These are phyloP conservation scores for Aspergillus indologenus DNA, from an alignment of 495 filamentous ascomycete species.

Conservation along the genomic window DNA sequence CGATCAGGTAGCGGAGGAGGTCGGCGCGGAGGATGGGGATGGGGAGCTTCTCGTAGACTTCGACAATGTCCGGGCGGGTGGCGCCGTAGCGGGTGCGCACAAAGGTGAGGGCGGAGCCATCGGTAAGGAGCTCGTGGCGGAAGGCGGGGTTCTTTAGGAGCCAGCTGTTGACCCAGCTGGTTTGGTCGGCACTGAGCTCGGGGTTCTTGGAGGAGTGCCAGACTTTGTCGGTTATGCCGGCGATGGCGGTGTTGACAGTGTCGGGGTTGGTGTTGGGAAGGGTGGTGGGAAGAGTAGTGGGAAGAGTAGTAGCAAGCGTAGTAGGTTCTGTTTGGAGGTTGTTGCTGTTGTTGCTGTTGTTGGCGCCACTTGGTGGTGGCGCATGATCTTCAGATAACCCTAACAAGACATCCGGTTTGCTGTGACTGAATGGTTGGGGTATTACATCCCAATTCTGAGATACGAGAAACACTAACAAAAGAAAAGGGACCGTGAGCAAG, in stretches of 20 bases:
- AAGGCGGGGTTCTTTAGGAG: constrained; percentile 21
- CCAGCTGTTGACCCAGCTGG: constrained; percentile 29
- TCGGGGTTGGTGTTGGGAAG: background rate
- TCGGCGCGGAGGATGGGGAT: constrained; percentile 53
- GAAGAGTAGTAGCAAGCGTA: background rate
- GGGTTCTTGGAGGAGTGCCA: constrained; percentile 25
- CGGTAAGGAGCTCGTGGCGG: constrained; percentile 35
- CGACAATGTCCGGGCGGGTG: constrained; percentile 36
- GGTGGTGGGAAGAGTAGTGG: background rate
- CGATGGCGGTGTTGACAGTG: background rate
- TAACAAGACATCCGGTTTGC: background rate
- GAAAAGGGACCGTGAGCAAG: background rate
- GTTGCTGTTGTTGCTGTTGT: background rate
- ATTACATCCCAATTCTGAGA: background rate
- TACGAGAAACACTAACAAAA: background rate
- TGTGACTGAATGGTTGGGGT: background rate
- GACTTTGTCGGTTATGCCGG: constrained; percentile 22
- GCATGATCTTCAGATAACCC: background rate
- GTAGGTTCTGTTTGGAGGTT: background rate
- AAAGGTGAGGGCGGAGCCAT: constrained; percentile 24
- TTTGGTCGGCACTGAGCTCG: constrained; percentile 21
- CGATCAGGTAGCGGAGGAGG: constrained; percentile 55
- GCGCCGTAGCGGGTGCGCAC: constrained; percentile 30
- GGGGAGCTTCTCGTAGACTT: constrained; percentile 37
- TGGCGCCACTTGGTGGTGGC: background rate